Base-by-base conservation (phyloP, 768 basidiomycete genomes). In the button mushroom (Agaricus bisporus) region DNA sequence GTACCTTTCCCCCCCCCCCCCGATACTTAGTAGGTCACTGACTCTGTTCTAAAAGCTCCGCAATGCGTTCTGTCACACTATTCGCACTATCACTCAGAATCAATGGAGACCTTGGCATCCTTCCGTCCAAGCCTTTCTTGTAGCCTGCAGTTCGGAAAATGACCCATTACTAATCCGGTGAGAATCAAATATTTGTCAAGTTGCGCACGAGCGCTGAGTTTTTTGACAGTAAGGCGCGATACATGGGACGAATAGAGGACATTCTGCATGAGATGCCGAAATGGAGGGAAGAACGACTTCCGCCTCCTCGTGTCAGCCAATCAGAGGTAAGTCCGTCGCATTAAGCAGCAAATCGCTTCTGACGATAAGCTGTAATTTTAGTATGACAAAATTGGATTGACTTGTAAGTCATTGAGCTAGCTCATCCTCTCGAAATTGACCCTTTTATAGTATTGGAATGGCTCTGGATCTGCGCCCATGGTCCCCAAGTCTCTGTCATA, bases 321-420 rank as follows among this genome's bases (percentile, higher is more conserved):
- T 95, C 93, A 8, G 80, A 82, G 69, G 85, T 79, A 61, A 39
- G 70, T 65, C 17, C 15, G 25, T 43, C 42, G 26, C 26, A 22
- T 38, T n/a, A 28, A 29, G 37, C 12, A n/a, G 29, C 46, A 39
- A 15, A 14, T 6, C 12, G 38, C 37, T 18, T 51, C 46, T 29
- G n/a, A 29, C 32, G 5, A 32, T 32, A 11, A 7, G 11, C 22
- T 18, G 25, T 43, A 41, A 44, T 46, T 56, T 18, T 59, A 89
- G 78, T 94, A 94, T 65, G 93, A 95, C 69, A 92, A 90, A 72
- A 82, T 91, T 56, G 90, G 89, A 2, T 70, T 91, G 52, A 89
- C 91, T n/a, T 71, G 90, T 91, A 69, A 65, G 81, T 68, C 41
- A 12, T 51, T 29, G 25, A 38, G 58, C 44, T 42, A 25, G 22